Conservation (phyloP, 139 green algal genomes). For the Picochlorum sp. region DNA sequence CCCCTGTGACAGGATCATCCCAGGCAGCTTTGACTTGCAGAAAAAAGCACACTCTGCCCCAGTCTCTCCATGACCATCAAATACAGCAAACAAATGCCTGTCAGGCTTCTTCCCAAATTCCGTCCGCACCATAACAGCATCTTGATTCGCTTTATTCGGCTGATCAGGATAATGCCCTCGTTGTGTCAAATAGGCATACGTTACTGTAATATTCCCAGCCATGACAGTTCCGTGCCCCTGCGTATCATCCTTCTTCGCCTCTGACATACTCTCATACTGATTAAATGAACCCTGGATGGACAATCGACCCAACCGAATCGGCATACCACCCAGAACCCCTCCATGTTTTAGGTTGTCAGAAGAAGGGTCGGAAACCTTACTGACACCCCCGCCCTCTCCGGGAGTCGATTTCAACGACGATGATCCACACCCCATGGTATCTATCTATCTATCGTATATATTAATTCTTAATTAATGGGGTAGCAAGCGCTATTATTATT, state of each 20-base stretch:
- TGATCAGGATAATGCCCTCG: slow-evolving; percentile 85
- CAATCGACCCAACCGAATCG: slow-evolving; percentile 1
- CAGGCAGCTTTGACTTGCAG: slow-evolving; percentile 61
- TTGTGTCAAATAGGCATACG: slow-evolving; percentile 74
- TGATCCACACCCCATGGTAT: neutral
- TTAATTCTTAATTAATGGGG: too few species aligned
- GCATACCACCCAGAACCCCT: too few species aligned
- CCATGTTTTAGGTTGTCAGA: too few species aligned
- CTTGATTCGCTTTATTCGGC: slow-evolving; percentile 84
- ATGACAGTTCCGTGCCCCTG: neutral
- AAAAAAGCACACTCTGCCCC: slow-evolving; percentile 67
- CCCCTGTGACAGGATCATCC: slow-evolving; percentile 23
- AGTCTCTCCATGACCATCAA: slow-evolving; percentile 77
- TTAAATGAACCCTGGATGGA: neutral
- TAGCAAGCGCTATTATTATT: too few species aligned
- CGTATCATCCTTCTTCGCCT: neutral
- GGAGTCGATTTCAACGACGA: neutral
- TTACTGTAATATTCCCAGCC: neutral
- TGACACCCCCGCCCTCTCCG: too few species aligned
- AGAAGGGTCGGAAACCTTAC: too few species aligned
- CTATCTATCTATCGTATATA: neutral
- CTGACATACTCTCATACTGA: slow-evolving; percentile 7
- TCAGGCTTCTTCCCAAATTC: slow-evolving; percentile 40
- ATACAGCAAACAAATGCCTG: slow-evolving; percentile 67
- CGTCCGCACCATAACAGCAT: slow-evolving; percentile 56